Evolutionary conservation across 2,329 filamentous ascomycete species (phyloP), one percentile per base, ranked within the genome.

Genomic region (Fusarium brevicatenulatum): DNA sequence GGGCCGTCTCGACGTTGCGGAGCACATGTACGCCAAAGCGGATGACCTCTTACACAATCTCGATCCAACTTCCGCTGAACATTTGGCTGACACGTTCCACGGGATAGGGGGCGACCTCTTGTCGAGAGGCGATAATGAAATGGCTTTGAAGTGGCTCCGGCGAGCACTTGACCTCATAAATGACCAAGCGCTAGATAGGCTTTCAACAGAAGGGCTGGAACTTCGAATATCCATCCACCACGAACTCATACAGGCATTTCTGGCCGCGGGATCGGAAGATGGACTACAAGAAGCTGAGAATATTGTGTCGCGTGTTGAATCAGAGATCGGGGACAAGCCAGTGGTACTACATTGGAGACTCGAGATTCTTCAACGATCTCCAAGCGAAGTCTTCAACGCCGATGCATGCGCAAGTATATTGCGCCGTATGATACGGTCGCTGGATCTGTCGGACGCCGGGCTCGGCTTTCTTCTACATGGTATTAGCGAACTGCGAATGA

Each of bases 61-160:
- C 5, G 86, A 91, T 47, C 80, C 86, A 1, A 70, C 81, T 5
- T 86, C 86, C 4, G 85, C 87, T 4, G 92, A 95, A 78, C 85
- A 84, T 42, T 81, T 95, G 47, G 87, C 91, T 8, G 91, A 94
- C 74, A 83, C 91, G 5, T 85, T 95, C 12, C 93, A 91, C 71
- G 90, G 92, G 66, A 92, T 97, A 44, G 94, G 94, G 7, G 90
- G 87, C 53, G 85, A 86, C 19, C 81, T 91, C 19, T 79, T 89
- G 5, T 80, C 78, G 7, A 88, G 86, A 57, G 82, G 85, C 12
- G 85, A 92, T 57, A 86, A 86, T 70, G 76, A 82, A 2, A 78
- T 86, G 49, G 92, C 93, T 2, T 79, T 87, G 4, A 90, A 88
- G 76, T 98, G 95, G 96, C 83, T 97, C 2, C 87, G 91, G 62